Evolutionary conservation across 352 stramenopile species (phyloP), one percentile per base, ranked within the genome.

Genomic region (Phytophthora citrophthora): DNA sequence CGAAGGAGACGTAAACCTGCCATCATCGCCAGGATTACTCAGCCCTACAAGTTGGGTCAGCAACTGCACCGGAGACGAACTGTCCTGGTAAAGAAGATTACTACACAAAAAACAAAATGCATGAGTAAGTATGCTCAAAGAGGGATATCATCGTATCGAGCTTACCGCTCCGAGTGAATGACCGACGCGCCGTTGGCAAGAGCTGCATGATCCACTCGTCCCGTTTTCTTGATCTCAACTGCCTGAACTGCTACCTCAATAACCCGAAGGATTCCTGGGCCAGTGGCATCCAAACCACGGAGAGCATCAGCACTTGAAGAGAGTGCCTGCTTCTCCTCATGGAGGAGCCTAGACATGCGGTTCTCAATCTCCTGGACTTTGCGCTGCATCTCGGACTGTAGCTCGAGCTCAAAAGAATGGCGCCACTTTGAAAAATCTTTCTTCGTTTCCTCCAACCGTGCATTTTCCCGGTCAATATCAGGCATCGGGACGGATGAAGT

Each of bases 131-230:
- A 54, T 7, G 20, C 20, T 20, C 20, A 51, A 31, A 1, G 34
- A 4, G 41, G 40, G 4, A n/a, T 44, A 24, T 57, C 16, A 18
- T 49, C 29, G 23, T 6, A 20, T 44, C 31, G 9, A 20, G 29
- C 68, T 8, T 62, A 92, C 86, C 72, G 74, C 53, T 87, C 70
- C 11, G 76, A 83, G 51, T 79, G 72, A 45, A 93, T 72, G 31
- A 95, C 74, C 1, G 54, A 65, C 1, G 82, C 85, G 15, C 85
- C 85, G 48, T 93, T 93, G 2, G 76, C 79, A 32, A 93, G 69
- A 13, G 81, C 76, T 27, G 85, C 85, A 57, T 88, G 74, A 55
- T 93, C 85, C 15, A 88, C 77, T 15, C 78, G 78, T 0, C 79
- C 81, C 3, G 68, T 67, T 58, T 81, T 86, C 54, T 86, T 83